Percentiles rank a stretch among this genome's conserved stretches.
Conservation (phyloP, 345 rosid genomes). For the Populus davidiana region DNA sequence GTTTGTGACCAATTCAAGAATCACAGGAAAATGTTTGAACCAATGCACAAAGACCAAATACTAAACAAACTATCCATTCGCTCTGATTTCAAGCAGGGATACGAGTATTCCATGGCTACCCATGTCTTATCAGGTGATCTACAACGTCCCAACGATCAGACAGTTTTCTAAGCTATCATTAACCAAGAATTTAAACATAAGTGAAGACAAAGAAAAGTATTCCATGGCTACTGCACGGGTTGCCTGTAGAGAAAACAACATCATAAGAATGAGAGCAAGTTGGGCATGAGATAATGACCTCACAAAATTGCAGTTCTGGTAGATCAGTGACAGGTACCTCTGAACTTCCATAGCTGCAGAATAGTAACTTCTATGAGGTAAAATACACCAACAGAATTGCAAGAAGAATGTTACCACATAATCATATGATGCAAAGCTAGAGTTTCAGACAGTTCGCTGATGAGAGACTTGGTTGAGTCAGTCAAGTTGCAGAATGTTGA, state of each 20-base stretch:
- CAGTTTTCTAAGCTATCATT: neutral
- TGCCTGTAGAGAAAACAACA: neutral
- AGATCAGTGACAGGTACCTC: conserved; percentile 65
- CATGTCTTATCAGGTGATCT: neutral
- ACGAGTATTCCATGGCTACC: neutral
- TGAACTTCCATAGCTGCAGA: conserved; percentile 81
- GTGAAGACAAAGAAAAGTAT: neutral
- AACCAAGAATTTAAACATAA: neutral
- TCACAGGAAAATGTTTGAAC: neutral
- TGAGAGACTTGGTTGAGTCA: neutral
- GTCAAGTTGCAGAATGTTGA: neutral
- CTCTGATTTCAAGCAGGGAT: neutral
- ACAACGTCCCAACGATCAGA: neutral
- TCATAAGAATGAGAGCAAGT: neutral
- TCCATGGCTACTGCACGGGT: neutral
- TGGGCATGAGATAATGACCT: conserved; percentile 41
- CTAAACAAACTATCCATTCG: neutral
- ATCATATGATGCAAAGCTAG: neutral
- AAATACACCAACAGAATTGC: neutral
- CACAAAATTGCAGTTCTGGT: conserved; percentile 50
- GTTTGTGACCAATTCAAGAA: neutral
- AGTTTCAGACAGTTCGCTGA: neutral
- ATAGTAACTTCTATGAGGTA: conserved; percentile 6
- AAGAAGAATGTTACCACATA: neutral
- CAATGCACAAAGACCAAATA: neutral